Conservation (phyloP, 2,329 filamentous ascomycete genomes). For the Trichoderma sp. region DNA sequence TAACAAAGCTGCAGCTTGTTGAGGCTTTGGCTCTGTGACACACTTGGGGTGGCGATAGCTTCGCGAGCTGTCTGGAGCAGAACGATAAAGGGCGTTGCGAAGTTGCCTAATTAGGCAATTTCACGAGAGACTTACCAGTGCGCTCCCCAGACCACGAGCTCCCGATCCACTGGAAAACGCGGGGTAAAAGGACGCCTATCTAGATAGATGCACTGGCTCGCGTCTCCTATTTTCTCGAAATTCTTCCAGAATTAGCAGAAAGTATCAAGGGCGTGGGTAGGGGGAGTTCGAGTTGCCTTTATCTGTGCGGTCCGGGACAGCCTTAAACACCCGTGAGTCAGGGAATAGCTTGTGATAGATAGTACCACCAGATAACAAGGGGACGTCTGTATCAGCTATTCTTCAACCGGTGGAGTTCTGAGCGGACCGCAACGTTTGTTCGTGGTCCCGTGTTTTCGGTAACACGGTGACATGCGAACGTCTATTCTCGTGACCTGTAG, state of each 20-base stretch:
- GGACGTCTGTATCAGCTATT: constrained; percentile 1
- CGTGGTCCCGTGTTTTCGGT: constrained; percentile 5
- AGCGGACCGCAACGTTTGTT: constrained; percentile 14
- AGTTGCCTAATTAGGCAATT: constrained; percentile 12
- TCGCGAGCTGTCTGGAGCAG: background rate
- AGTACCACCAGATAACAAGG: background rate
- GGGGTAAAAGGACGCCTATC: constrained; percentile 14
- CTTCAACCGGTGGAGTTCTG: constrained; percentile 1
- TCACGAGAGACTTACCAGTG: constrained; percentile 1
- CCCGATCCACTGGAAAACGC: constrained; percentile 13
- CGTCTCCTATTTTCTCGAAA: background rate
- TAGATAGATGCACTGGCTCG: constrained; percentile 6
- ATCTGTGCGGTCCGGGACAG: constrained; percentile 19
- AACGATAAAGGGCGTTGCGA: constrained; percentile 4
- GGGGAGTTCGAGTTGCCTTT: background rate
- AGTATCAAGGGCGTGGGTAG: background rate
- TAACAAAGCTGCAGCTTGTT: background rate
- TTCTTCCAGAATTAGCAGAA: constrained; percentile 4
- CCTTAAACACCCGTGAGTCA: constrained; percentile 5
- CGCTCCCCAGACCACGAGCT: background rate
- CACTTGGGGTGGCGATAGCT: constrained; percentile 11
- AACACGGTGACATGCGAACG: constrained; percentile 4
- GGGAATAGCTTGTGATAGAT: background rate
- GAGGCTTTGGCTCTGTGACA: constrained; percentile 10
- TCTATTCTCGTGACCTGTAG: background rate